These are phyloP conservation scores for Dactylonectria estremocensis DNA, from an alignment of 2,329 filamentous ascomycete species.

Conservation along the genomic window DNA sequence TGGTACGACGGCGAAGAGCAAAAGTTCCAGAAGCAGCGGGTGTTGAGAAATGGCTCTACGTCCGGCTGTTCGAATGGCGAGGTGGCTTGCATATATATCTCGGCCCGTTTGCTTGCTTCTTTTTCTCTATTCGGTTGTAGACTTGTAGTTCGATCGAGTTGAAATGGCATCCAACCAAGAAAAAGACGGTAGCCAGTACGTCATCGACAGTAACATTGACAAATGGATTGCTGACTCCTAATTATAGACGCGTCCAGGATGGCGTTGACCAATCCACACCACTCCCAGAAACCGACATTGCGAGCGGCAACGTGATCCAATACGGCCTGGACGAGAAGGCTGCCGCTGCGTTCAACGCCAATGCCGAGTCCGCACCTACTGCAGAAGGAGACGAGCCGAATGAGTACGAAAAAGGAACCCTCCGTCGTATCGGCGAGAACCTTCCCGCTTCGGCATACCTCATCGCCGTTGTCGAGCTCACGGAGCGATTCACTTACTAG, in stretches of 20 bases:
- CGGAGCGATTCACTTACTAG: slow-evolving; percentile 73
- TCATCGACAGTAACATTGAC: slow-evolving; percentile 17
- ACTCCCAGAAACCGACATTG: slow-evolving; percentile 43
- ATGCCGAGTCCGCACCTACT: slow-evolving; percentile 50
- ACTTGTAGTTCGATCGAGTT: neutral
- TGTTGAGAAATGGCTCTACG: neutral
- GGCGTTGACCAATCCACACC: slow-evolving; percentile 44
- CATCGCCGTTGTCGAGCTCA: slow-evolving; percentile 69
- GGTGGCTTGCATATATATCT: neutral
- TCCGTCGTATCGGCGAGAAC: slow-evolving; percentile 69
- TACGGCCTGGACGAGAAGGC: slow-evolving; percentile 45
- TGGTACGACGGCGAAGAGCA: slow-evolving; percentile 14
- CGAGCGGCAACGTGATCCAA: slow-evolving; percentile 43
- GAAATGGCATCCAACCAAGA: slow-evolving; percentile 55
- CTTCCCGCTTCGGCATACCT: slow-evolving; percentile 70
- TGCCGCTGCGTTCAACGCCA: slow-evolving; percentile 27
- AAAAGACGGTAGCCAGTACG: slow-evolving; percentile 53
- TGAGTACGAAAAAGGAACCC: slow-evolving; percentile 63
- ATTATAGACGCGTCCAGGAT: slow-evolving; percentile 49
- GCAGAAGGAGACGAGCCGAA: slow-evolving; percentile 68
- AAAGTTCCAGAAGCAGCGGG: slow-evolving; percentile 1
- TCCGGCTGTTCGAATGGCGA: neutral
- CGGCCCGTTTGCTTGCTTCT: neutral
- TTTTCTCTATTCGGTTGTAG: neutral
- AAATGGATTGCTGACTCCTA: slow-evolving; percentile 26